Evolutionary conservation across 257 asterid genomes (phyloP).

Genomic region (Solanum commersonii): DNA sequence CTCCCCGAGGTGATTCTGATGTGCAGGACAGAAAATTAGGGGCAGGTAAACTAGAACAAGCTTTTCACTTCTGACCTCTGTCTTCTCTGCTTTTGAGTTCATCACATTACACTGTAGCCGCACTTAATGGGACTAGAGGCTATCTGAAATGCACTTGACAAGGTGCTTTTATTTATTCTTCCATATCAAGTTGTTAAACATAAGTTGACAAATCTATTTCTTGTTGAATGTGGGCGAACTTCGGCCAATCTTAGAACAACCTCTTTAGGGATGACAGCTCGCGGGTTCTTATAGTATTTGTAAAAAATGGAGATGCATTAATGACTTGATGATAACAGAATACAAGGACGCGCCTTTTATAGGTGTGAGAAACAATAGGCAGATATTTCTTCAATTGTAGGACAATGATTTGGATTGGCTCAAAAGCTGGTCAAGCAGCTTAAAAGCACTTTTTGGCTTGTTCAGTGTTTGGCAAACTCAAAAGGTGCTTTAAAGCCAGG

Average conservation of each 20-base stretch:
- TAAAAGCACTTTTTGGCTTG: background rate
- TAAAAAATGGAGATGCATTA: background rate
- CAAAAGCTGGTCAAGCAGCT: background rate
- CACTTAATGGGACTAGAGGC: background rate
- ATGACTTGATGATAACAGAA: background rate
- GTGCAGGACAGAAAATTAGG: background rate
- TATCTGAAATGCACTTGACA: background rate
- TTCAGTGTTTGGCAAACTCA: background rate
- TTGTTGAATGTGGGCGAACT: background rate
- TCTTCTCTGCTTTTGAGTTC: background rate
- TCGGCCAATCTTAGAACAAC: background rate
- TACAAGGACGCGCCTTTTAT: background rate
- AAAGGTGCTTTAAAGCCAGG: background rate
- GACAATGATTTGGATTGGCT: background rate
- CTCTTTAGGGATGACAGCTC: background rate
- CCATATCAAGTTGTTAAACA: background rate
- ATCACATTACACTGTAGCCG: background rate
- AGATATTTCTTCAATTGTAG: background rate
- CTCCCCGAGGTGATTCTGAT: conserved; percentile 24
- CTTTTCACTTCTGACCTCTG: background rate
- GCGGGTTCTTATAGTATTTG: background rate
- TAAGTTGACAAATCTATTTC: background rate
- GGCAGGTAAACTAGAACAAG: background rate
- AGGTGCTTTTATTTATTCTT: background rate
- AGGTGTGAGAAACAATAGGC: background rate